Base-by-base conservation (phyloP, 1,139 yeast genomes). In the Diutina siamensis region DNA sequence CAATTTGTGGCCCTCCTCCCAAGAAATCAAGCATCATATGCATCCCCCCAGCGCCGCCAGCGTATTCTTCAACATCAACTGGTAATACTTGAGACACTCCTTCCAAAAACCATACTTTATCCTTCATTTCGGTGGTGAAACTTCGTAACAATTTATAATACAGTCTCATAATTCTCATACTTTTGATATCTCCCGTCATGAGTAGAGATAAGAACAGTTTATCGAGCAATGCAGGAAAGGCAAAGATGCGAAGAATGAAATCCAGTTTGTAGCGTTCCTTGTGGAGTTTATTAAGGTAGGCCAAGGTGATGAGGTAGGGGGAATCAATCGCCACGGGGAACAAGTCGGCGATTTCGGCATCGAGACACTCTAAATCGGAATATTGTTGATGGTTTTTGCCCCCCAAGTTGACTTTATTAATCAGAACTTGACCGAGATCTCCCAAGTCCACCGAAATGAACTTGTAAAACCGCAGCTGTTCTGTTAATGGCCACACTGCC, bases 401-500 rank as follows among this genome's bases (percentile, higher is more conserved):
- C 1, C 42, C 42, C 49, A 49, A 33, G 2, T 47, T 46, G 45
- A 40, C 46, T 17, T 46, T 48, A 42, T 44, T 35, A 57, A 78
- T 80, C 20, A 80, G 78, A 31, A 83, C 76, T 57, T 88, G 95
- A 17, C 95, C 94, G 51, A 89, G 66, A 58, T 87, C 96, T 13
- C 84, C 81, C 47, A 83, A 65, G 59, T 83, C 92, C 15, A 84
- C 87, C n/a, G 86, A 77, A 25, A 83, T 83, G 53, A 83, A 78
- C 59, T 82, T 80, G 60, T 80, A 78, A 59, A 83, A 83, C 46
- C 87, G 62, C 13, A 87, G 81, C 7, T 80, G 72, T 51, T 84
- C 89, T 15, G 94, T 86, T 47, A 88, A 67, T 3, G 96, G 96
- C 85, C 97, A 88, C 15, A 88, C 95, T 1, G 97, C 95, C 1